These are phyloP conservation scores for Penicillium canariense DNA, from an alignment of 495 filamentous ascomycete species.

Conservation along the genomic window DNA sequence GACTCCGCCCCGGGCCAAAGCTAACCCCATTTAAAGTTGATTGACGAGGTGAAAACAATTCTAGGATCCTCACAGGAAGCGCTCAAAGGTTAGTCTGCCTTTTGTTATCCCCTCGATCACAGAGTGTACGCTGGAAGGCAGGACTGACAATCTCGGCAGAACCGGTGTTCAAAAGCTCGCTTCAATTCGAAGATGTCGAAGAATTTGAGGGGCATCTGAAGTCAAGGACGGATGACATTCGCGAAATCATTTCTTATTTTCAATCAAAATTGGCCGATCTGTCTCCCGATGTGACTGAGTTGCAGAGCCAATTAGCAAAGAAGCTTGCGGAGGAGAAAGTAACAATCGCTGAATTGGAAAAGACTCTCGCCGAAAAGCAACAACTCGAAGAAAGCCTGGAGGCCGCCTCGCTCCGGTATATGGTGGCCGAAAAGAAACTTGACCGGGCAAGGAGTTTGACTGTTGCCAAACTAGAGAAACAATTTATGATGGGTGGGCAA, in stretches of 20 bases:
- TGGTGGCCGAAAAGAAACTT: constrained; percentile 90
- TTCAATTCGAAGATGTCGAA: constrained; percentile 38
- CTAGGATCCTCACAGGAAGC: constrained; percentile 52
- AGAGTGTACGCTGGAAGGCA: neutral
- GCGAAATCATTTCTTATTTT: constrained; percentile 55
- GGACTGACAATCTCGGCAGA: constrained; percentile 25
- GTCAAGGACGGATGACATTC: constrained; percentile 58
- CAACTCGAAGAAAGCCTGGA: constrained; percentile 80
- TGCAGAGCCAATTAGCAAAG: constrained; percentile 70
- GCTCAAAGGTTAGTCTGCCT: constrained; percentile 55
- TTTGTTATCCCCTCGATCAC: too few species aligned
- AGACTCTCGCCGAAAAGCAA: constrained; percentile 74
- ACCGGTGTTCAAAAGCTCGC: constrained; percentile 30
- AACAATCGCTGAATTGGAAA: constrained; percentile 71
- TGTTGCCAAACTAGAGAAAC: constrained; percentile 88
- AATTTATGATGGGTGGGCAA: constrained; percentile 68
- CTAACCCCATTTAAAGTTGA: constrained; percentile 51
- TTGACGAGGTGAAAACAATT: constrained; percentile 81
- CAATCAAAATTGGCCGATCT: constrained; percentile 46
- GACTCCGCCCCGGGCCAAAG: neutral
- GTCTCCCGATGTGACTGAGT: constrained; percentile 62
- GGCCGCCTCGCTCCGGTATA: constrained; percentile 80
- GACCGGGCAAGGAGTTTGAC: constrained; percentile 83
- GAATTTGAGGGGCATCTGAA: constrained; percentile 77
- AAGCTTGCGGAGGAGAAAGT: constrained; percentile 80